Evolutionary conservation across 1,284 basidiomycete species (phyloP).

Genomic region (Fomitopsis schrenkii): DNA sequence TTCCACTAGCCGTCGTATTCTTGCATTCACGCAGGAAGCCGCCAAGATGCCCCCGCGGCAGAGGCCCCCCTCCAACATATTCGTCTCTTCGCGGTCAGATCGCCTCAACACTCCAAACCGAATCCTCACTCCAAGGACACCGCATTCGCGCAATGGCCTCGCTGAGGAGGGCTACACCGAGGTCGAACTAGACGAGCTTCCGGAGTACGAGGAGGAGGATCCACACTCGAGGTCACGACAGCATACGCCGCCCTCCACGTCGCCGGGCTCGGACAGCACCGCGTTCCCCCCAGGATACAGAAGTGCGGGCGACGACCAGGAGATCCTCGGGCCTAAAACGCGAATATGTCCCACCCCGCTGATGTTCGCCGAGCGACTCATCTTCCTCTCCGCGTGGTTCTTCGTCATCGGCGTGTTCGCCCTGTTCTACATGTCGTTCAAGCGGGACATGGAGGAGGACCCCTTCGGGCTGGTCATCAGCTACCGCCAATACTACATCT

Average conservation of each 20-base stretch:
- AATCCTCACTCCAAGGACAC: conserved; percentile 56
- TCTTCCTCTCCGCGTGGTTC: conserved; percentile 42
- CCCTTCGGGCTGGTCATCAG: conserved; percentile 37
- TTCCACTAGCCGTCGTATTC: background rate
- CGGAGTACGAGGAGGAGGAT: conserved; percentile 35
- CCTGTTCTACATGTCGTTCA: conserved; percentile 46
- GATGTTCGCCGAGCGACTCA: conserved; percentile 13
- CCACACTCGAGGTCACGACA: conserved; percentile 25
- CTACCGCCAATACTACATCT: conserved; percentile 56
- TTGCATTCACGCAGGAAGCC: background rate
- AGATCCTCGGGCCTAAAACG: conserved; percentile 2
- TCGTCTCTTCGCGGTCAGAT: conserved; percentile 27
- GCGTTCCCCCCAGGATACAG: conserved; percentile 40
- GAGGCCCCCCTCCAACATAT: conserved; percentile 14
- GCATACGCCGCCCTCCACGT: conserved; percentile 48
- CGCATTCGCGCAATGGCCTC: conserved; percentile 54
- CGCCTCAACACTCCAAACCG: conserved; percentile 31
- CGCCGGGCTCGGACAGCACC: conserved; percentile 44
- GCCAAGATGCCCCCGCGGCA: conserved; percentile 1
- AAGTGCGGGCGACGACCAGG: conserved; percentile 35
- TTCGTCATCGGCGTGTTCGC: conserved; percentile 48
- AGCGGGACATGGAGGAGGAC: conserved; percentile 29
- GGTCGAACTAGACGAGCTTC: conserved; percentile 38
- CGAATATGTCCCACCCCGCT: conserved; percentile 5
- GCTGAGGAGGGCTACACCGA: conserved; percentile 51